phyloP scores from a whole-genome alignment of 2,329 filamentous ascomycete species.

The Byssoonygena ceratinophila region DNA sequence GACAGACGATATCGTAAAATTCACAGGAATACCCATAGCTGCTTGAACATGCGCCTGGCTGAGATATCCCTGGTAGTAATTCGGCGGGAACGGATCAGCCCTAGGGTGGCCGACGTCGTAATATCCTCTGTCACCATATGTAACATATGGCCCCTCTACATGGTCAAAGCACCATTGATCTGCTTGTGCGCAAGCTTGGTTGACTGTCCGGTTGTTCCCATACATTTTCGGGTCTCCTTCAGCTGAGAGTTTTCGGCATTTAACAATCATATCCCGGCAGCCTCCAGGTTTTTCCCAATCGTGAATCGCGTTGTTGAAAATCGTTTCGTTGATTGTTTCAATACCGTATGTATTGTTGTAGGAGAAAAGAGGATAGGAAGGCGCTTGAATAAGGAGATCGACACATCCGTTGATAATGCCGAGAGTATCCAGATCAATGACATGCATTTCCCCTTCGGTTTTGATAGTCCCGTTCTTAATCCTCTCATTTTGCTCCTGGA shows the following conservation, averaged over 20 bases:
- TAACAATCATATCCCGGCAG: slow-evolving; percentile 44
- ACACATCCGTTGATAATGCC: slow-evolving; percentile 48
- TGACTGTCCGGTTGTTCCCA: slow-evolving; percentile 38
- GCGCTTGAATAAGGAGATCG: slow-evolving; percentile 50
- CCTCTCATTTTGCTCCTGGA: slow-evolving; percentile 35
- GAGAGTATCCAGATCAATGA: slow-evolving; percentile 14
- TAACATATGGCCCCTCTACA: slow-evolving; percentile 38
- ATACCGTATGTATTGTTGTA: slow-evolving; percentile 49
- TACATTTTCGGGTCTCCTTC: slow-evolving; percentile 42
- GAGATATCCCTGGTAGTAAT: slow-evolving; percentile 47
- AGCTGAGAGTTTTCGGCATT: slow-evolving; percentile 41
- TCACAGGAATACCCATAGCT: slow-evolving; percentile 50
- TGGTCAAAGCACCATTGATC: slow-evolving; percentile 33
- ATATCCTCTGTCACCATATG: slow-evolving; percentile 39
- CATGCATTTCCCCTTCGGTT: slow-evolving; percentile 15
- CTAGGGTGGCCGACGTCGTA: slow-evolving; percentile 48
- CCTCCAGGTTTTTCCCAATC: slow-evolving; percentile 37
- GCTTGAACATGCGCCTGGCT: slow-evolving; percentile 48
- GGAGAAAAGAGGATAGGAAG: slow-evolving; percentile 33
- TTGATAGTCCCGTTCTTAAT: slow-evolving; percentile 27
- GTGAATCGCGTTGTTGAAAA: slow-evolving; percentile 7
- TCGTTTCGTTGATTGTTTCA: slow-evolving; percentile 36
- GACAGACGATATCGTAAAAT: slow-evolving; percentile 42
- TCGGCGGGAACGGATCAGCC: slow-evolving; percentile 44
- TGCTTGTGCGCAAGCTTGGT: slow-evolving; percentile 37